Percentiles rank a stretch among this genome's conserved stretches.
Evolutionary conservation across 2,329 filamentous ascomycete species (phyloP).

Genomic region (Ascochyta clinopodiicola): DNA sequence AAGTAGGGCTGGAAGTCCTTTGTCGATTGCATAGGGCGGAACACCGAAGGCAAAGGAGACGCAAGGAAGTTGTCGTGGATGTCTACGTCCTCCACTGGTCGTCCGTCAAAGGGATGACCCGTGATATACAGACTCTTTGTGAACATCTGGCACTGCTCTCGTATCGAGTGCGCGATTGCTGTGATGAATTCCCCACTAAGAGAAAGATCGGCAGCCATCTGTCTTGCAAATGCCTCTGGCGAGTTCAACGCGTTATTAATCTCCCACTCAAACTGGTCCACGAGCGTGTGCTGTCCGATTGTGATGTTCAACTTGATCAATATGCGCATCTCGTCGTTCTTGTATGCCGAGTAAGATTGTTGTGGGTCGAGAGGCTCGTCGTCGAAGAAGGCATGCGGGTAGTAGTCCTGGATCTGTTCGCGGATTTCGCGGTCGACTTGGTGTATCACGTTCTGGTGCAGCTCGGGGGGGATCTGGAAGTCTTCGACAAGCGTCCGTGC

Average conservation of each 20-base stretch:
- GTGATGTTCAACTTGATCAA: slow-evolving; percentile 97
- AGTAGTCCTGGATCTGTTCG: slow-evolving; percentile 92
- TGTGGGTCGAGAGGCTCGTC: slow-evolving; percentile 91
- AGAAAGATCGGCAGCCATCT: slow-evolving; percentile 88
- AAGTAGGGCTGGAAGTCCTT: slow-evolving; percentile 94
- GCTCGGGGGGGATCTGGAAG: slow-evolving; percentile 74
- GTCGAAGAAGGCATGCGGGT: slow-evolving; percentile 87
- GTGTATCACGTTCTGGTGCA: slow-evolving; percentile 61
- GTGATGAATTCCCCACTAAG: slow-evolving; percentile 96
- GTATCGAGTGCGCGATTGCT: slow-evolving; percentile 95
- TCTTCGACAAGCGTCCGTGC: slow-evolving; percentile 91
- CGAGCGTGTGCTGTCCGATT: slow-evolving; percentile 89
- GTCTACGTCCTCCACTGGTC: slow-evolving; percentile 90
- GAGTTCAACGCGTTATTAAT: slow-evolving; percentile 95
- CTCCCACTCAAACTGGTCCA: slow-evolving; percentile 99
- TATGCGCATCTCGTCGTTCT: slow-evolving; percentile 98
- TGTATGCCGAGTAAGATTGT: slow-evolving; percentile 90
- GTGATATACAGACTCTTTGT: slow-evolving; percentile 91
- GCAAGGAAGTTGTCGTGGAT: slow-evolving; percentile 84
- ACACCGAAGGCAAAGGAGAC: slow-evolving; percentile 80
- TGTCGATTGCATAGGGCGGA: slow-evolving; percentile 88
- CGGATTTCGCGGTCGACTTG: slow-evolving; percentile 78
- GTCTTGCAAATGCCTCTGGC: slow-evolving; percentile 89
- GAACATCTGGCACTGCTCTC: slow-evolving; percentile 94
- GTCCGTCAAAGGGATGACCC: slow-evolving; percentile 92